Base-by-base conservation (phyloP, 2,329 filamentous ascomycete species). In the Coniochaeta sp. region DNA sequence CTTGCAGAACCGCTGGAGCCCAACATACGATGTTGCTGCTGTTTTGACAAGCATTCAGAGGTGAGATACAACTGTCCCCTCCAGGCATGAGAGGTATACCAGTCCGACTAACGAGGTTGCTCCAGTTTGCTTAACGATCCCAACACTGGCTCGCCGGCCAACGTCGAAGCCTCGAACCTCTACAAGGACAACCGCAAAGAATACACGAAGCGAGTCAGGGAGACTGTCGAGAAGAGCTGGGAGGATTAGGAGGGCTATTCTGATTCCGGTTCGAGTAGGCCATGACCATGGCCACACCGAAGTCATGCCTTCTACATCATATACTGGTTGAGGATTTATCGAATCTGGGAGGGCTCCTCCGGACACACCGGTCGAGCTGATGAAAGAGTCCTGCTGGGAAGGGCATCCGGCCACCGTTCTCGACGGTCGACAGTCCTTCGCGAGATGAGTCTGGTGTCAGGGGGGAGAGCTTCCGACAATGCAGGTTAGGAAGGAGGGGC, bases 141-240 rank as follows among this genome's bases (percentile, higher is more conserved):
- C 1, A 99, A 99, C 74, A 99, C 95, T n/a, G 95, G 91, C 61
- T 96, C 92, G 1, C 95, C 95, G 0, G 95, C 95, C 60, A 99
- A 99, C 69, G 95, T 98, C 68, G 95, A 99, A 77, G 95, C 95
- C 1, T 96, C 92, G 59, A 99, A 98, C 72, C 81, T 98, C 9
- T 99, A 98, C 82, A 98, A 98, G 74, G 95, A 99, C 72, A 98
- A 98, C 75, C 85, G 93, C 64, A 92, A 93, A 73, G 95, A 99
- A 72, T 99, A 99, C 72, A 90, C 89, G 28, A 99, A 99, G 80
- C 83, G 93, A 19, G 95, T 99, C 50, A 83, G 92, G 55, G 95
- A 98, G 79, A 97, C 93, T 0, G 95, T 99, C 17, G 95, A 99
- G 81, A 98, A 97, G 85, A 98, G 93, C 79, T 99, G 95, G 95